These are phyloP conservation scores for Chromera velia DNA, from an alignment of 73 alveolate genomes.

Conservation along the genomic window DNA sequence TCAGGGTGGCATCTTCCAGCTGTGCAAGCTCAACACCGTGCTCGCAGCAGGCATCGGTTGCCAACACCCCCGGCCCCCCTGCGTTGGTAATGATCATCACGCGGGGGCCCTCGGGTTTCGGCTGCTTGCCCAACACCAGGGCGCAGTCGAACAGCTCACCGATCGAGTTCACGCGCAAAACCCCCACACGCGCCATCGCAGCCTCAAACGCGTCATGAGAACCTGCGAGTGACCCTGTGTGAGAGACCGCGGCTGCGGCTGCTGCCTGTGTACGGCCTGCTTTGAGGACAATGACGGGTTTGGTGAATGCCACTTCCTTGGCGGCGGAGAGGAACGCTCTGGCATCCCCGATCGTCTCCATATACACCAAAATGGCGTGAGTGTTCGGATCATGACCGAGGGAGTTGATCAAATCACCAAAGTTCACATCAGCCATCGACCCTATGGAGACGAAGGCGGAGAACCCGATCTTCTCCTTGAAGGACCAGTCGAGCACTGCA, in stretches of 20 bases:
- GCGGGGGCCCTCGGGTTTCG: not conserved
- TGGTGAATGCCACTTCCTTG: constrained; percentile 45
- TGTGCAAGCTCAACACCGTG: constrained; percentile 47
- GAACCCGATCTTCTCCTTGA: constrained; percentile 53
- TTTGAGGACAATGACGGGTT: constrained; percentile 55
- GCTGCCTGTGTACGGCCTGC: constrained; percentile 60
- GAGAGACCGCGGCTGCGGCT: constrained; percentile 50
- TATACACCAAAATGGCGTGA: constrained; percentile 44
- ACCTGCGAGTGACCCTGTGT: constrained; percentile 61
- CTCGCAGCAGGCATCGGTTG: constrained; percentile 52
- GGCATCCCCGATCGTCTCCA: constrained; percentile 54
- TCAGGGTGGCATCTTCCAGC: constrained; percentile 32
- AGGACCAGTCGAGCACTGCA: constrained; percentile 61
- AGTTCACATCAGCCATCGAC: constrained; percentile 46
- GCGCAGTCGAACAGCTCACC: constrained; percentile 41
- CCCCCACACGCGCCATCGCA: constrained; percentile 54
- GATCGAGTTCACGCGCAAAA: constrained; percentile 51
- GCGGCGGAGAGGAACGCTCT: constrained; percentile 51
- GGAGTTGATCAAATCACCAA: constrained; percentile 46
- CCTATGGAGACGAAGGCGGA: constrained; percentile 58
- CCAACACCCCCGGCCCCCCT: constrained; percentile 62
- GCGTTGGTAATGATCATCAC: constrained; percentile 53
- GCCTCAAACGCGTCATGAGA: constrained; percentile 51
- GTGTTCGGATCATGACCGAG: constrained; percentile 52
- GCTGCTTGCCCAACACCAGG: constrained; percentile 1